Evolutionary conservation across 495 filamentous ascomycete species (phyloP), one percentile per base, ranked within the genome.

Genomic region (Apiosordaria backusii): DNA sequence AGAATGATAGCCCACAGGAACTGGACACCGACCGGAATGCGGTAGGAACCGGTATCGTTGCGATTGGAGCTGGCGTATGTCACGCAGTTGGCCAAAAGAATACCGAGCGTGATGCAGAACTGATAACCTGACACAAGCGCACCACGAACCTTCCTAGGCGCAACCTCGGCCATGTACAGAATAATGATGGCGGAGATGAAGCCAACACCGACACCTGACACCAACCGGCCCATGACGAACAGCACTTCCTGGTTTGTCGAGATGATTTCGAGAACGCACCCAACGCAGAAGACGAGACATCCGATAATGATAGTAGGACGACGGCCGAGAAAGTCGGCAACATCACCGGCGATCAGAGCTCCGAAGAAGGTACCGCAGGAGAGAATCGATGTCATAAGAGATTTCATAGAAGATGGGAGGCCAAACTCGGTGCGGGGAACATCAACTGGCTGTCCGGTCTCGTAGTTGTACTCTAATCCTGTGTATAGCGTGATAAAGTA

Each of bases 331-430:
- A 81, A 85, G 70, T 92, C 89, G 61, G 89, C 88, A 24, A 91
- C 65, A 65, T 89, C 86, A 75, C 88, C 89, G 23, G 87, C 87
- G 40, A 90, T 81, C 57, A 92, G 76, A 52, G 89, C 86, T 66
- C 89, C 89, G 65, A 91, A 88, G 82, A 92, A 91, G 57, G 89
- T 91, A 64, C 89, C 89, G 67, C 82, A 84, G 22, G 89, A 91
- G 13, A 91, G 83, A 68, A 92, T 90, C 22, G 88, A 90, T 35
- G 87, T 88, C 72, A 90, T 91, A 57, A 91, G 81, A 4, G 86
- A 88, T 76, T 89, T 86, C 62, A 77, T 71, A 7, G 70, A 67
- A 22, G 75, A 71, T 0, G 68, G 75, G 19, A 82, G 71, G 50
- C 40, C 73, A 24, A 73, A 77, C 24, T 66, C 60, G 35, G 57